These are phyloP conservation scores for Epicoccum sorghinum DNA, from an alignment of 2,329 filamentous ascomycete genomes.

Conservation along the genomic window DNA sequence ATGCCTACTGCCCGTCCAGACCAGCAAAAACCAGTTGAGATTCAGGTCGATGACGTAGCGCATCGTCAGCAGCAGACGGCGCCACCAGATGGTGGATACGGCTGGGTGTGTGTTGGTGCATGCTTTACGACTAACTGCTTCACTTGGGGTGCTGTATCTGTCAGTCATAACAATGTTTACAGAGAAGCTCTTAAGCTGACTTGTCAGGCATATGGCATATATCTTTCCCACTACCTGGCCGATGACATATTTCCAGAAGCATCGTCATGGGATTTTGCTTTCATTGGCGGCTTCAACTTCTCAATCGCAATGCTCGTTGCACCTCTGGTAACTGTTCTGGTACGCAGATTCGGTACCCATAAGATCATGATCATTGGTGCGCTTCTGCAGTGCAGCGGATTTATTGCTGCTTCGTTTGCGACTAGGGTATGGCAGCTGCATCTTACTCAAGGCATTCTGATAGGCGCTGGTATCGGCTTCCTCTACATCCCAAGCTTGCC, in stretches of 20 bases:
- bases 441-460: slow-evolving; percentile 49
- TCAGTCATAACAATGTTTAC: too few relatives aligned
- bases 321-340: slow-evolving; percentile 39
- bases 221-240: slow-evolving; percentile 51
- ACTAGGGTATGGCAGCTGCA: slow-evolving; percentile 50
- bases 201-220: slow-evolving; percentile 48
- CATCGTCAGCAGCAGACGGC: too few relatives aligned
- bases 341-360: slow-evolving; percentile 33
- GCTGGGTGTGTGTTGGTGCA: slow-evolving; percentile 22
- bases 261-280: slow-evolving; percentile 46
- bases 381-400: slow-evolving; percentile 43
- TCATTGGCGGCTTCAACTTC: slow-evolving; percentile 51
- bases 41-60: too few relatives aligned
- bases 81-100: slow-evolving; percentile 25
- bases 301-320: slow-evolving; percentile 44
- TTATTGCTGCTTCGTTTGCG: slow-evolving; percentile 48
- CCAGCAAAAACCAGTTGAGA: too few relatives aligned
- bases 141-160: slow-evolving; percentile 25
- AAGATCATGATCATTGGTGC: slow-evolving; percentile 41
- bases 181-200: too few relatives aligned
- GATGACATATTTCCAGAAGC: slow-evolving; percentile 44
- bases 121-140: slow-evolving; percentile 21
- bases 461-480: slow-evolving; percentile 50
- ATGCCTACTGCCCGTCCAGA: too few relatives aligned
- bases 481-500: slow-evolving; percentile 49